phyloP scores from a whole-genome alignment of 2,329 filamentous ascomycete genomes.

The Parafenestella ontariensis region DNA sequence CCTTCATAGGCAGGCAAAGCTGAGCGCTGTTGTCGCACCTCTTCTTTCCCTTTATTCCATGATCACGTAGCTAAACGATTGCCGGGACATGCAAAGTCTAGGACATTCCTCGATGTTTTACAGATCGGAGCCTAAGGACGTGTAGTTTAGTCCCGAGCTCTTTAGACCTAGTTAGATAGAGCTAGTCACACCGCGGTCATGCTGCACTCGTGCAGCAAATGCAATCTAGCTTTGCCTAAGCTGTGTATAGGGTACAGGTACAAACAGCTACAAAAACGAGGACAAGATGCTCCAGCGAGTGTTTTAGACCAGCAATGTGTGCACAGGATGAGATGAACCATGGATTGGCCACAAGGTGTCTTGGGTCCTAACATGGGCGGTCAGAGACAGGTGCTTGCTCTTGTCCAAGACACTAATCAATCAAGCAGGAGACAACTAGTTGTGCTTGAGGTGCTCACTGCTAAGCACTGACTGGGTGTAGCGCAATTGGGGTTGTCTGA shows the following conservation, averaged over 20 bases:
- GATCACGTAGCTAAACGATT: background rate
- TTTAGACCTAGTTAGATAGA: background rate
- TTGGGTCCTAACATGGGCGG: too few species aligned
- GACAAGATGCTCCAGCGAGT: background rate
- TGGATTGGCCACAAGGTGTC: too few species aligned
- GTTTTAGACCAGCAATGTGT: too few species aligned
- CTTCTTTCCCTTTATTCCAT: background rate
- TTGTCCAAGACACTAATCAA: too few species aligned
- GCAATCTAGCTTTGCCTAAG: background rate
- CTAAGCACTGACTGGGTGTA: too few species aligned
- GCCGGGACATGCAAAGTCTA: background rate
- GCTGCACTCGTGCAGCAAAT: background rate
- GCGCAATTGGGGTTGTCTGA: background rate
- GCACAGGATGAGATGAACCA: too few species aligned
- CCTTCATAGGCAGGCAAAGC: constrained; percentile 16
- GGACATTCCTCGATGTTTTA: too few species aligned
- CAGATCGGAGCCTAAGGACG: background rate
- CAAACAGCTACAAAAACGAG: background rate
- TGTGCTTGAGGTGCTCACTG: too few species aligned
- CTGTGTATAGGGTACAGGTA: background rate
- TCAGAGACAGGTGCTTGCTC: too few species aligned
- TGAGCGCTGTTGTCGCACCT: background rate
- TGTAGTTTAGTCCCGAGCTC: background rate
- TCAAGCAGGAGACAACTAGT: too few species aligned
- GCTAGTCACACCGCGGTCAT: background rate